Base-by-base conservation (phyloP, 2,329 filamentous ascomycete genomes). In the Talaromyces sp. region DNA sequence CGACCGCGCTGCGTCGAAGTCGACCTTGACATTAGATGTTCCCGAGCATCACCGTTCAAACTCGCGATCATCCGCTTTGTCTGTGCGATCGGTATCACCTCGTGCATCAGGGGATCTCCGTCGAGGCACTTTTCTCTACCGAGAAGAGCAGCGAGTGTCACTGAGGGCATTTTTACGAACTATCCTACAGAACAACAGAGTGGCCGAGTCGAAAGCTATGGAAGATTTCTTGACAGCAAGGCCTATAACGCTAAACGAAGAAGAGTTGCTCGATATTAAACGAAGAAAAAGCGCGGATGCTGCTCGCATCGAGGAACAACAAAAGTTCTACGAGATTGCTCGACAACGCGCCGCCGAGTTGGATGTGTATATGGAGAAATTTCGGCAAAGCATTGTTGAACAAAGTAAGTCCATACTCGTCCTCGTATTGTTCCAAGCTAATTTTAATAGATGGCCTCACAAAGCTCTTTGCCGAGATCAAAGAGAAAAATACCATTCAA, bases 281-380 rank as follows among this genome's bases (percentile, higher is more conserved):
- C 85, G 85, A 65, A 86, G 95, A 62, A 96, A 93, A 76, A 84
- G 86, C 13, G 88, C 97, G 77, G 95, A 99, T 72, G 89, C 91
- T 75, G 91, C 90, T 77, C 88, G 95, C 52, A 86, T 98, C 61
- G 91, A 96, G 72, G 95, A 99, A 77, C 95, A 99, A 76, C 90
- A 88, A 74, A 87, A 88, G 69, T 99, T 99, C 75, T 99, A 97
- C 76, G 94, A 99, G 75, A 93, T 99, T 74, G 95, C 95, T 9
- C 85, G 93, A 69, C 89, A 93, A 76, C 88, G 95, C 69, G 95
- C 95, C 1, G 90, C 91, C 5, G 95, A 98, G 73, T 83, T 99
- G 60, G 95, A 99, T 77, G 91, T 96, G 27, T 97, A 98, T 75
- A 99, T 99, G 95, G 95, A 99, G 78, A 85, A 85, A 66, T 90